These are phyloP conservation scores for Stachybotrys chartarum DNA, from an alignment of 2,329 filamentous ascomycete genomes.

Conservation along the genomic window DNA sequence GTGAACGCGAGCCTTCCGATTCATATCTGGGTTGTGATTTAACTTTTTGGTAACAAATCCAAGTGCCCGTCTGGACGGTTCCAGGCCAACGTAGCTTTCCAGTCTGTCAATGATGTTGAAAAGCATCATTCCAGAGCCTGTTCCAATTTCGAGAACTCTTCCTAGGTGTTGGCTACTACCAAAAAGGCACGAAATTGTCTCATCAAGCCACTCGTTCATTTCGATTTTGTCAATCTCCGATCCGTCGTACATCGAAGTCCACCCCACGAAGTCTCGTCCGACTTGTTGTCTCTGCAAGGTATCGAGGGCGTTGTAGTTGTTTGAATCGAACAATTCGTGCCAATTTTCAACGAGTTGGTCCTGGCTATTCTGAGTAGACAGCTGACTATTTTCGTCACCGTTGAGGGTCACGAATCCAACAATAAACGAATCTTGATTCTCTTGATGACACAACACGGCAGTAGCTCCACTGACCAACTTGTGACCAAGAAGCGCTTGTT, in stretches of 20 bases:
- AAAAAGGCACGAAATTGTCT: constrained; percentile 11
- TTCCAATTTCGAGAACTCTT: constrained; percentile 20
- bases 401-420: background rate
- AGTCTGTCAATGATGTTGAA: constrained; percentile 16
- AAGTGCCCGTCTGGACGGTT: constrained; percentile 14
- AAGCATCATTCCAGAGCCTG: constrained; percentile 22
- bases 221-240: constrained; percentile 14
- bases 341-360: constrained; percentile 9
- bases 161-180: background rate
- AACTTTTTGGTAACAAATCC: constrained; percentile 7
- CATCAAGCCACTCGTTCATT: constrained; percentile 24
- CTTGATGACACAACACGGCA: too few relatives aligned
- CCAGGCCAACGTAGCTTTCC: constrained; percentile 18
- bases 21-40: background rate
- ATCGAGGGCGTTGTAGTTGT: constrained; percentile 9
- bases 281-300: constrained; percentile 4
- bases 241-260: constrained; percentile 25
- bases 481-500: background rate
- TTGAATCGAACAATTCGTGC: constrained; percentile 10
- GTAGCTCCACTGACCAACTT: too few relatives aligned
- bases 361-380: background rate
- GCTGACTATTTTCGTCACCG: background rate
- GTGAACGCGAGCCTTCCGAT: constrained; percentile 7
- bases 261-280: constrained; percentile 20
- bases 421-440: too few relatives aligned